Evolutionary conservation across 2,329 filamentous ascomycete species (phyloP).

Genomic region (Cercospora nicotianae): DNA sequence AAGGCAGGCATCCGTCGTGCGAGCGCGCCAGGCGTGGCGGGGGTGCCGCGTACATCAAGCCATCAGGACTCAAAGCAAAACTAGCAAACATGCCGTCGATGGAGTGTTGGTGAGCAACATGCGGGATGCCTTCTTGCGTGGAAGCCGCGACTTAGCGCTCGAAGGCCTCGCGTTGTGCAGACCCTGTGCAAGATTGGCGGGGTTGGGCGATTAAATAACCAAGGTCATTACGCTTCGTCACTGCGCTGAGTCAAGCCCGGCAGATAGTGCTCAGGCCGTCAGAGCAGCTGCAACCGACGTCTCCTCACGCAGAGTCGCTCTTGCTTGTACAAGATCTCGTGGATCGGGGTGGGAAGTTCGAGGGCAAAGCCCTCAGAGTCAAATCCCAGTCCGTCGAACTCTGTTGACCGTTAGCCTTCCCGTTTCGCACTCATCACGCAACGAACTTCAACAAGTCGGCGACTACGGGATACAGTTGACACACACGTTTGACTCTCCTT

Average conservation of each 20-base stretch:
- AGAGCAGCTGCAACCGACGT: not conserved
- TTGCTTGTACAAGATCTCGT: not conserved
- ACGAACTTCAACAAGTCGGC: not conserved
- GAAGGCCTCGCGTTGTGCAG: not conserved
- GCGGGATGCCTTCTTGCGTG: conserved; percentile 1
- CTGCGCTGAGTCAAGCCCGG: not conserved
- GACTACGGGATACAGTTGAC: not conserved
- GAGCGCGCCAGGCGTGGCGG: conserved; percentile 13
- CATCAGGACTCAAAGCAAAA: conserved; percentile 22
- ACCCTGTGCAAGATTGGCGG: conserved; percentile 1
- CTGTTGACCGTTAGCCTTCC: not conserved
- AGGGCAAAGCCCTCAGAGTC: not conserved
- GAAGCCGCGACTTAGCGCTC: conserved; percentile 1
- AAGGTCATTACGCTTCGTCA: not conserved
- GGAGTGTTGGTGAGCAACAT: not conserved
- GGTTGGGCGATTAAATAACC: not conserved
- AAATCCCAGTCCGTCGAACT: not conserved
- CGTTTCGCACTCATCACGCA: not conserved
- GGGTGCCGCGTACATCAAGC: conserved; percentile 8
- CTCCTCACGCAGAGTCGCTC: not conserved
- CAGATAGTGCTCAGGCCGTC: not conserved
- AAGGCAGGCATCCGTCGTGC: conserved; percentile 23
- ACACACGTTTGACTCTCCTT: not conserved
- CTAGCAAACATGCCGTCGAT: conserved; percentile 21
- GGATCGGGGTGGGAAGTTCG: not conserved